These are phyloP conservation scores for Dendrostoma leiphaemia DNA, from an alignment of 2,329 filamentous ascomycete genomes.

Conservation along the genomic window DNA sequence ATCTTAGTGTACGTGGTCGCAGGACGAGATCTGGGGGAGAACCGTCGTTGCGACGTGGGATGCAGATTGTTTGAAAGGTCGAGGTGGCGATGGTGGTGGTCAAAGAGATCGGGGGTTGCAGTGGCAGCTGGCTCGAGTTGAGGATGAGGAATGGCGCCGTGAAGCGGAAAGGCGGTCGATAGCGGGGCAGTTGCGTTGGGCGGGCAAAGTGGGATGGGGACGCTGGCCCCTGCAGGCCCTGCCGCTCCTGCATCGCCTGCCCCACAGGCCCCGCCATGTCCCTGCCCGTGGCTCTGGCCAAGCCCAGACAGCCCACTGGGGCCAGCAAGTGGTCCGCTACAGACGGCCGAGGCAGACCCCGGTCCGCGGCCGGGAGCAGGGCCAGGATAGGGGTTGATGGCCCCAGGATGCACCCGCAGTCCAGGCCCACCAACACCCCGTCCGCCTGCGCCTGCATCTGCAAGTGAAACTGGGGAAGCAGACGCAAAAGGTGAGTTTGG, in stretches of 20 bases:
- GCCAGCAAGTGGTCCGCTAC: not conserved
- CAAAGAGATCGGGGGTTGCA: not conserved
- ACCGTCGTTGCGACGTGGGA: not conserved
- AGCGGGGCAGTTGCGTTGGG: slow-evolving; percentile 2
- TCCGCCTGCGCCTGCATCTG: not conserved
- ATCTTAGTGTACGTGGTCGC: slow-evolving; percentile 31
- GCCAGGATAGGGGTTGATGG: not conserved
- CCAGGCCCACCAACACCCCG: not conserved
- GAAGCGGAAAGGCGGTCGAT: slow-evolving; percentile 8
- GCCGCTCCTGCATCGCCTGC: slow-evolving; percentile 3
- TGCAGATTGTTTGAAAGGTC: slow-evolving; percentile 14
- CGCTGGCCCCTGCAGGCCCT: slow-evolving; percentile 14
- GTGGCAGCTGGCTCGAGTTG: slow-evolving; percentile 15
- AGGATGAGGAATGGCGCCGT: slow-evolving; percentile 9
- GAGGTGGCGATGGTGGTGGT: slow-evolving; percentile 5
- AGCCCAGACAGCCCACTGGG: not conserved
- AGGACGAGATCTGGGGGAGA: not conserved
- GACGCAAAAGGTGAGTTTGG: not conserved
- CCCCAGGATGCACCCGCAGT: not conserved
- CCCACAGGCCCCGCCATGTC: not conserved
- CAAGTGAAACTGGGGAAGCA: not conserved
- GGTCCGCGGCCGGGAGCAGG: not conserved
- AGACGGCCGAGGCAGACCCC: too few species aligned
- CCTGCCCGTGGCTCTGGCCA: not conserved
- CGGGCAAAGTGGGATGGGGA: slow-evolving; percentile 4